Conservation (phyloP, 805 yeast species). For the Metschnikowia cerradonensis region DNA sequence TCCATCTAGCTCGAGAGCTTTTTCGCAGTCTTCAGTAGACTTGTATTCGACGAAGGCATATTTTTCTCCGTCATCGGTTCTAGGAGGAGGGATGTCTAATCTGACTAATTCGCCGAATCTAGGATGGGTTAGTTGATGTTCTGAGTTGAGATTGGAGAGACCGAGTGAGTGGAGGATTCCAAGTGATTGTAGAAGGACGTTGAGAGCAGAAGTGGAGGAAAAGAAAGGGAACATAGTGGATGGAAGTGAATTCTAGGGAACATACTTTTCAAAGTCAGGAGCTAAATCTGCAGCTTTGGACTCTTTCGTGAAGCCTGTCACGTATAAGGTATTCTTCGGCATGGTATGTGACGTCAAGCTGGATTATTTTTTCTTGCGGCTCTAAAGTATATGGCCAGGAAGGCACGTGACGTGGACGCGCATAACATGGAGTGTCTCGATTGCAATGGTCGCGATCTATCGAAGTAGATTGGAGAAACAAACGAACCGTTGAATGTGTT, state of each 20-base stretch:
- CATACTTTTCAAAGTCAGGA: slow-evolving; percentile 58
- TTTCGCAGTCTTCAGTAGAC: slow-evolving; percentile 49
- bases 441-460: background rate
- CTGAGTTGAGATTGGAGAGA: background rate
- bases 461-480: background rate
- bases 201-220: slow-evolving; percentile 1
- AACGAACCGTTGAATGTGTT: background rate
- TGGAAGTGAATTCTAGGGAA: slow-evolving; percentile 18
- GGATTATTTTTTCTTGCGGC: slow-evolving; percentile 2
- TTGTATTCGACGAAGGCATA: slow-evolving; percentile 63
- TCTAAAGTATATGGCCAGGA: background rate
- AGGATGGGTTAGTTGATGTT: slow-evolving; percentile 12
- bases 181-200: background rate
- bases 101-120: slow-evolving; percentile 56
- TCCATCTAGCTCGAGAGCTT: slow-evolving; percentile 47
- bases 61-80: slow-evolving; percentile 54
- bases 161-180: background rate
- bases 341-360: slow-evolving; percentile 15
- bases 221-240: slow-evolving; percentile 3
- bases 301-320: slow-evolving; percentile 53
- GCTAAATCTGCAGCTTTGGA: slow-evolving; percentile 56
- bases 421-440: background rate
- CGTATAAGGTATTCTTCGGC: slow-evolving; percentile 50
- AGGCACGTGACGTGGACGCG: slow-evolving; percentile 4
- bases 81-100: slow-evolving; percentile 61